Evolutionary conservation across 2,329 filamentous ascomycete species (phyloP).

Genomic region (Chrysoporthe cubensis): DNA sequence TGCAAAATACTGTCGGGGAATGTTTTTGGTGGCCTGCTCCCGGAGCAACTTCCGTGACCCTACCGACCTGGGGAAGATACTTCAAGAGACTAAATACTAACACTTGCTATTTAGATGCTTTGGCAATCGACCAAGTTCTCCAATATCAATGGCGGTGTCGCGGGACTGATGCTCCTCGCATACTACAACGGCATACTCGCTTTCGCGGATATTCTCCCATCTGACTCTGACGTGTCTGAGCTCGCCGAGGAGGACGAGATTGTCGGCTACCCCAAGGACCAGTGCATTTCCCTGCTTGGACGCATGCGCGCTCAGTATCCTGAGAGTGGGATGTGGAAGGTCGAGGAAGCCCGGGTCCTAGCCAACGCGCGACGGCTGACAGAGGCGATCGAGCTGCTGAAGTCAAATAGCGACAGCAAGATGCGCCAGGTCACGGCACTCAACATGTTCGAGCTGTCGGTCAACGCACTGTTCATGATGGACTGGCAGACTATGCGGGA

Average conservation of each 20-base stretch:
- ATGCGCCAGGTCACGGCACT: conserved; percentile 90
- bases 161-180: conserved; percentile 76
- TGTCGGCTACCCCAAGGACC: conserved; percentile 72
- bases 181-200: conserved; percentile 90
- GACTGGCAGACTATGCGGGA: conserved; percentile 75
- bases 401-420: conserved; percentile 62
- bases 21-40: no score
- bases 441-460: conserved; percentile 80
- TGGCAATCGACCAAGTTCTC: conserved; percentile 87
- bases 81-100: neutral
- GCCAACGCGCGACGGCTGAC: conserved; percentile 69
- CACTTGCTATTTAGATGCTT: conserved; percentile 58
- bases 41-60: neutral
- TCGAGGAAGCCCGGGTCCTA: conserved; percentile 83
- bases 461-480: conserved; percentile 79
- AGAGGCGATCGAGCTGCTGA: conserved; percentile 69
- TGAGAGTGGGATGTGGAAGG: conserved; percentile 79
- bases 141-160: conserved; percentile 92
- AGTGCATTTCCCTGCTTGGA: conserved; percentile 68
- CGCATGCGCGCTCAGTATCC: conserved; percentile 81
- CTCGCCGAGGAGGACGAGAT: conserved; percentile 57
- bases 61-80: neutral
- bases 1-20: no score
- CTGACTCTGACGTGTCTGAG: conserved; percentile 54
- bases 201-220: conserved; percentile 84